Evolutionary conservation across 805 yeast species (phyloP).

Genomic region (Candida coleopterorum): DNA sequence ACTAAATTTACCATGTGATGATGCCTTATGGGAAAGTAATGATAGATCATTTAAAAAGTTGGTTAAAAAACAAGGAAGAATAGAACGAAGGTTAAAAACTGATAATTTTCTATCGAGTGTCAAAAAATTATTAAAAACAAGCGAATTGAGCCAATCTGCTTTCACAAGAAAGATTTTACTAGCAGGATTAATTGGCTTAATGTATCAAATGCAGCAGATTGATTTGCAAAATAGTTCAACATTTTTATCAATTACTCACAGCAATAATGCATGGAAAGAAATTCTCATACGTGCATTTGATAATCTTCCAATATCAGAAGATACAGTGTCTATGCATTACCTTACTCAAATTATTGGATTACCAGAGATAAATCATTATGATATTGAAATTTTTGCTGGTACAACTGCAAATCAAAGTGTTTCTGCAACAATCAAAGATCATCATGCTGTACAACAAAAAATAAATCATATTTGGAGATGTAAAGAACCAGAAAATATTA

Average conservation of each 20-base stretch:
- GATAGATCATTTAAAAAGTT: constrained; percentile 37
- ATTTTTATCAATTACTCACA: constrained; percentile 18
- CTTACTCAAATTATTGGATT: constrained; percentile 61
- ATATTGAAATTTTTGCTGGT: constrained; percentile 74
- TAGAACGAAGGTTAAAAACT: constrained; percentile 12
- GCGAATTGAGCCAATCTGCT: constrained; percentile 19
- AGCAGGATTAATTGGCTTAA: constrained; percentile 23
- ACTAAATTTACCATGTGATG: constrained; percentile 38
- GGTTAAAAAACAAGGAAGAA: constrained; percentile 31
- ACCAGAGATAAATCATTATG: constrained; percentile 68
- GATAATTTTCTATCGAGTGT: constrained; percentile 50
- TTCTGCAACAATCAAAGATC: constrained; percentile 31
- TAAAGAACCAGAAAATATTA: constrained; percentile 12
- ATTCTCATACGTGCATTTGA: constrained; percentile 65
- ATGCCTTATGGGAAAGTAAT: constrained; percentile 35
- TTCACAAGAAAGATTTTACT: constrained; percentile 58
- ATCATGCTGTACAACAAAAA: constrained; percentile 28
- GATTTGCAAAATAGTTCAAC: constrained; percentile 43
- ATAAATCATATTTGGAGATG: constrained; percentile 29
- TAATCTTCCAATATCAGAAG: constrained; percentile 19
- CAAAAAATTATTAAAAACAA: constrained; percentile 47
- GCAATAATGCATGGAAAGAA: constrained; percentile 63
- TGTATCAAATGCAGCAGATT: constrained; percentile 26
- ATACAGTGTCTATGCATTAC: constrained; percentile 28
- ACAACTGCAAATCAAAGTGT: constrained; percentile 71